phyloP scores from a whole-genome alignment of 208 protist species.

The Leishmania amazonensis region DNA sequence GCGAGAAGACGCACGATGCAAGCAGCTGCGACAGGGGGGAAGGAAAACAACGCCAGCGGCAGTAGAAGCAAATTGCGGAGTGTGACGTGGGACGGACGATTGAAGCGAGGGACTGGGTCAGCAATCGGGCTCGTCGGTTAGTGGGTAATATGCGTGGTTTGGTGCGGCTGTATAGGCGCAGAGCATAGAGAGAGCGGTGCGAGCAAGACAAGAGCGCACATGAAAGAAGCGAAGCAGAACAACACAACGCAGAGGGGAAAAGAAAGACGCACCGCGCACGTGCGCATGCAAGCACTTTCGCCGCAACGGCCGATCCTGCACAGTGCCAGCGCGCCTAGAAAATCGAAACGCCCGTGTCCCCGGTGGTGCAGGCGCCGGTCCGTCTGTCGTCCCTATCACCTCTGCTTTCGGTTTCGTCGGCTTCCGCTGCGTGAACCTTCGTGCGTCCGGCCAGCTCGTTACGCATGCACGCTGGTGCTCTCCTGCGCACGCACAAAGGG shows the following conservation, averaged over 20 bases:
- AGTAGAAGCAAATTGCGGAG: background rate
- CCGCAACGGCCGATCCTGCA: too few relatives aligned
- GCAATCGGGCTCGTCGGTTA: too few relatives aligned
- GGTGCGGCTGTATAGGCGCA: too few relatives aligned
- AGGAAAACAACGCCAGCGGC: background rate
- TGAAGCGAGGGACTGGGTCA: too few relatives aligned
- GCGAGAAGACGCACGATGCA: background rate
- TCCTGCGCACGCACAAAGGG: background rate
- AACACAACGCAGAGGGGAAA: too few relatives aligned
- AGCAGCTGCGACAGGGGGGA: background rate
- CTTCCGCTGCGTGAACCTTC: background rate
- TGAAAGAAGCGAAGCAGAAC: too few relatives aligned
- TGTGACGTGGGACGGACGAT: too few relatives aligned
- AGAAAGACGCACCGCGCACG: background rate
- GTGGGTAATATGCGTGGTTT: too few relatives aligned
- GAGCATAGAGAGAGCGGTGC: too few relatives aligned
- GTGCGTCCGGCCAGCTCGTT: background rate
- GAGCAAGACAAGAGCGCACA: too few relatives aligned
- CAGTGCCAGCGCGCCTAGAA: too few relatives aligned
- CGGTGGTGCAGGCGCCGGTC: background rate
- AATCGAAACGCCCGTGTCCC: background rate
- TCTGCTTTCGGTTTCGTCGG: background rate
- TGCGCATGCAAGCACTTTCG: background rate
- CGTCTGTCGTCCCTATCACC: background rate
- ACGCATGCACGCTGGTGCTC: background rate